Percentiles rank a stretch among this genome's conserved stretches.
Conservation (phyloP, 305 asterid genomes). For the Rubia balearica region DNA sequence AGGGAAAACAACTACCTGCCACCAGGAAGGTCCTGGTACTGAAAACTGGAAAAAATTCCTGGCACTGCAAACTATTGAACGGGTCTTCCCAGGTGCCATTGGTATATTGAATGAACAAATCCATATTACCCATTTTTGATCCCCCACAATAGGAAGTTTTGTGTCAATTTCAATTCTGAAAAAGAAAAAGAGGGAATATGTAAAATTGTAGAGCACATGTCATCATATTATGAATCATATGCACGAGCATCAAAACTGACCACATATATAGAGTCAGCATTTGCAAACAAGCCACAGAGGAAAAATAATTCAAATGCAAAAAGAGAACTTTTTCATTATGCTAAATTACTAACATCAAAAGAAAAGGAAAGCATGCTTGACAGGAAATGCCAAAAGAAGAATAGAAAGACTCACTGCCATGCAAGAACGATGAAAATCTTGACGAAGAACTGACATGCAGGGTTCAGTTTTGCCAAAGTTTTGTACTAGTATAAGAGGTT, state of each 20-base stretch:
- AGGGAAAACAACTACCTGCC: slow-evolving; percentile 60
- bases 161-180: slow-evolving; percentile 89
- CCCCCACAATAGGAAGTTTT: slow-evolving; percentile 79
- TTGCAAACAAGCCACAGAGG: not conserved
- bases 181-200: slow-evolving; percentile 3
- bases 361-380: not conserved
- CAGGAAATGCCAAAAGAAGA: slow-evolving; percentile 2
- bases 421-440: not conserved
- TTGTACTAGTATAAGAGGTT: not conserved
- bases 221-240: not conserved
- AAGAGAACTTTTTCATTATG: not conserved
- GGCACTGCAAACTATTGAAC: slow-evolving; percentile 97
- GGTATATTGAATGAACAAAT: slow-evolving; percentile 97
- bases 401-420: not conserved
- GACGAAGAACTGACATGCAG: not conserved
- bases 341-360: no score
- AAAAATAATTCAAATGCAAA: not conserved
- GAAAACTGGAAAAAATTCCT: slow-evolving; percentile 83
- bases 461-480: not conserved
- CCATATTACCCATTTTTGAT: slow-evolving; percentile 98
- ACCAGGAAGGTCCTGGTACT: slow-evolving; percentile 95
- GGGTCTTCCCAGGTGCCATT: slow-evolving; percentile 98
- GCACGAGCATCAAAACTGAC: not conserved
- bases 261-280: not conserved
- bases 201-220: not conserved